Base-by-base conservation (phyloP, 148 eudicot species). In the Amaranthus cruentus region DNA sequence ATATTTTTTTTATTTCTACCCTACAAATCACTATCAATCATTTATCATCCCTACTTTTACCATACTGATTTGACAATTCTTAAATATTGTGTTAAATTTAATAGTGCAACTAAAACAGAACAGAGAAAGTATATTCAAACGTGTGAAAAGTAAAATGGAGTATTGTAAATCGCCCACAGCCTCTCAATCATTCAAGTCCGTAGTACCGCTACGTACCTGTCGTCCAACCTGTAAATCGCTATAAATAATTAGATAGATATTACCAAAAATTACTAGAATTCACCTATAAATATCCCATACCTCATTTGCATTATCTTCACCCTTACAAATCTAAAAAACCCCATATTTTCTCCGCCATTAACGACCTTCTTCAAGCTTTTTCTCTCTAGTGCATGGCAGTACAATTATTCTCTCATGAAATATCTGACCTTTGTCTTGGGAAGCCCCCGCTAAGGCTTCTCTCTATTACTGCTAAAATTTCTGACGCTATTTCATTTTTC, bases 371-470 rank as follows among this genome's bases (percentile, higher is more conserved):
- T 11, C 3, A 55, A 8, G 13, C 10, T 11, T 55, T 2, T 11
- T 43, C 55, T 42, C 62, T 66, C 68, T 48, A 21, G 75, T 91
- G 92, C 71, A 91, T 91, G 97, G 97, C 92, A 82, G 85, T 79
- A 6, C 66, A 51, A 4, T 70, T 89, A 4, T 62, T 89, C 62
- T 79, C 81, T 11, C 79, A 77, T 68, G 90, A 91, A 52, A 80
- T 91, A 2, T 88, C 97, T 0, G 98, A 94, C 52, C 78, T 94
- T 18, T 89, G 97, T 80, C 77, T 94, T 28, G 98, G 98, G n/a
- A 94, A 94, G 76, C 97, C 97, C 50, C 77, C 89, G 76, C 68
- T 91, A 70, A 84, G 83, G 82, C 78, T 81, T 18, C 75, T 94
- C 43, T 78, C 91, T 6, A 50, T 47, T 71, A 50, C 85, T 60